These are phyloP conservation scores for Rostrohypoxylon terebratum DNA, from an alignment of 495 filamentous ascomycete genomes.

Conservation along the genomic window DNA sequence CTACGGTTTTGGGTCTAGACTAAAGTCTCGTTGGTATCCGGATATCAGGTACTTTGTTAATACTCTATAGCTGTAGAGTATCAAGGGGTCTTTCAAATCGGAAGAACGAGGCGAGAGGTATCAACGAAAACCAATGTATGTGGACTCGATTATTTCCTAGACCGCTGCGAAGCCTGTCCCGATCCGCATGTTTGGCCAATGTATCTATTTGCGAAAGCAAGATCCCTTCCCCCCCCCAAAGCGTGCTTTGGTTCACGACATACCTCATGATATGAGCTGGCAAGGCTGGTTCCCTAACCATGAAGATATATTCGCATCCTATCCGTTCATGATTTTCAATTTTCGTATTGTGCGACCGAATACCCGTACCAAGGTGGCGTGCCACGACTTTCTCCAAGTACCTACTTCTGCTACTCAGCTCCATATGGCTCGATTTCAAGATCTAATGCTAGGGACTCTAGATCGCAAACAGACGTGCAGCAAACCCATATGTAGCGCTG, in stretches of 20 bases:
- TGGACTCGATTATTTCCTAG: neutral
- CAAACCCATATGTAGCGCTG: conserved; percentile 23
- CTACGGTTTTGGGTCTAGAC: neutral
- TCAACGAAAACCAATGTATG: neutral
- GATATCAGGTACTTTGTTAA: neutral
- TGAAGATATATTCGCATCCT: neutral
- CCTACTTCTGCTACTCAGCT: no score
- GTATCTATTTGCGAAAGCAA: neutral
- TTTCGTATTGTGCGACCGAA: conserved; percentile 26
- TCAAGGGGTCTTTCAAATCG: neutral
- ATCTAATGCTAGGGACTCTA: conserved; percentile 21
- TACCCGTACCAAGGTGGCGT: conserved; percentile 15
- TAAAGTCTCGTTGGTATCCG: neutral
- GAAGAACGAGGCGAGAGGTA: neutral
- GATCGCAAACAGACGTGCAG: conserved; percentile 39
- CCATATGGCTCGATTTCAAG: conserved; percentile 40
- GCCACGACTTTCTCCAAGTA: conserved; percentile 20
- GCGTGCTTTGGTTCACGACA: conserved; percentile 5
- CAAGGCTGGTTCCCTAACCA: neutral
- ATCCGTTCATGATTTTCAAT: conserved; percentile 3
- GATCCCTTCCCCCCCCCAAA: neutral
- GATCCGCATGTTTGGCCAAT: no score
- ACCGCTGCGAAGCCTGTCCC: neutral
- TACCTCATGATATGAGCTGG: neutral
- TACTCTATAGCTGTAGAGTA: neutral